Conservation (phyloP, 1,139 yeast species). For the Blastobotrys buckinghamii region DNA sequence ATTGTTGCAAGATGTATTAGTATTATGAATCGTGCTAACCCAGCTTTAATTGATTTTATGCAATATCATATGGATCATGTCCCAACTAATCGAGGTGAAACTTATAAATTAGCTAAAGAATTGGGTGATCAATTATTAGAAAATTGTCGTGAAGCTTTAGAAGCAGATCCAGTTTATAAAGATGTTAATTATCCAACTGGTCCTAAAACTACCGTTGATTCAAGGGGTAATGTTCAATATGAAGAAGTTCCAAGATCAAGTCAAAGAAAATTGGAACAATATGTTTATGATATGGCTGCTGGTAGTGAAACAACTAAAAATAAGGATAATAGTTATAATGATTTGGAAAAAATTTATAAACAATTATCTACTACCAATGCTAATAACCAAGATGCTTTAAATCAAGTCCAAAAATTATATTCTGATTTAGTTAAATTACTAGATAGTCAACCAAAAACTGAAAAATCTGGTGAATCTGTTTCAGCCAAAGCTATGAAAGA, state of each 20-base stretch:
- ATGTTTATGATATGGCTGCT: slow-evolving; percentile 93
- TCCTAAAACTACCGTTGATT: slow-evolving; percentile 83
- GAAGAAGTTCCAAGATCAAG: slow-evolving; percentile 83
- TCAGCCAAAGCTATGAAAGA: slow-evolving; percentile 35
- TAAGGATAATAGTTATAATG: slow-evolving; percentile 65
- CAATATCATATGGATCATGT: slow-evolving; percentile 94
- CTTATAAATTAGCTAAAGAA: slow-evolving; percentile 79
- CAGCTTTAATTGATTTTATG: slow-evolving; percentile 90
- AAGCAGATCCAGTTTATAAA: slow-evolving; percentile 83
- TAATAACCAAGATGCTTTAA: slow-evolving; percentile 48
- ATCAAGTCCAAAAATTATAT: slow-evolving; percentile 76
- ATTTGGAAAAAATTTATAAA: slow-evolving; percentile 76
- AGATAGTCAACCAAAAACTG: slow-evolving; percentile 57
- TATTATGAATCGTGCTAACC: slow-evolving; percentile 96
- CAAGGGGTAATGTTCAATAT: slow-evolving; percentile 81
- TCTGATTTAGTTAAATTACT: slow-evolving; percentile 71
- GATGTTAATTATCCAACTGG: slow-evolving; percentile 93
- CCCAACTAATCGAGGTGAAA: slow-evolving; percentile 83
- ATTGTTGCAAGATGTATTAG: slow-evolving; percentile 94
- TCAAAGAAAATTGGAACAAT: slow-evolving; percentile 91
- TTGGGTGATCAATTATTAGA: slow-evolving; percentile 92
- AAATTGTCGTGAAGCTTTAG: slow-evolving; percentile 85
- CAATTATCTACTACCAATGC: slow-evolving; percentile 70
- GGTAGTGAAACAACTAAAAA: slow-evolving; percentile 76
- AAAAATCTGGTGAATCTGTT: slow-evolving; percentile 31